A percentile compares a stretch with the other conserved stretches of the same genome.
These are phyloP conservation scores for Mycosphaerelloides madeirae DNA, from an alignment of 2,329 filamentous ascomycete species.

Conservation along the genomic window DNA sequence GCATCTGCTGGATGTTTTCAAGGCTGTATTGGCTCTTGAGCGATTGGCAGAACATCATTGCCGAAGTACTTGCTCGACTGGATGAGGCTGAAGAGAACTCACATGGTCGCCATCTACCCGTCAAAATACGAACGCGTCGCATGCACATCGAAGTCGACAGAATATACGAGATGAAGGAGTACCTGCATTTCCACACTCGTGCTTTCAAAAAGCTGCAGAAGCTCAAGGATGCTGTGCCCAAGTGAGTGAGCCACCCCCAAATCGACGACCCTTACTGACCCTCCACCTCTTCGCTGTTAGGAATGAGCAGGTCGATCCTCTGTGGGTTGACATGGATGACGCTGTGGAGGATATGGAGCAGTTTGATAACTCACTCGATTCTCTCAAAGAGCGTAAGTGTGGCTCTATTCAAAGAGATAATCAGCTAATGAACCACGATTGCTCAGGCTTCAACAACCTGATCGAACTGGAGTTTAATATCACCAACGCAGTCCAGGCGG, in stretches of 20 bases:
- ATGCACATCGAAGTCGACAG: slow-evolving; percentile 34
- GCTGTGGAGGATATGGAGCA: slow-evolving; percentile 35
- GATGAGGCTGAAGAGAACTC: slow-evolving; percentile 35
- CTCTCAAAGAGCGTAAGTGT: slow-evolving; percentile 32
- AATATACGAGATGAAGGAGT: slow-evolving; percentile 35
- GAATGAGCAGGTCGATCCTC: slow-evolving; percentile 28
- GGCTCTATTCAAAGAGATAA: not conserved
- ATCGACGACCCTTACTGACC: too few species aligned
- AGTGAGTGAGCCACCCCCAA: too few species aligned
- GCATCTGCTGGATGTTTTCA: slow-evolving; percentile 34
- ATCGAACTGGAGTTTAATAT: slow-evolving; percentile 40
- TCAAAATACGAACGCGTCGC: slow-evolving; percentile 30
- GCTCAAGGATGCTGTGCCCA: slow-evolving; percentile 28
- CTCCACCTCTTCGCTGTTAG: too few species aligned
- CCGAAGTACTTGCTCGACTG: slow-evolving; percentile 30
- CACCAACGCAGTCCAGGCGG: slow-evolving; percentile 33
- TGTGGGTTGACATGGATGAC: slow-evolving; percentile 35
- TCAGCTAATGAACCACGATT: slow-evolving; percentile 1
- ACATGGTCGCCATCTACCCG: slow-evolving; percentile 30
- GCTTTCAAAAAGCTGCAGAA: slow-evolving; percentile 34
- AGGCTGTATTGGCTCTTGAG: slow-evolving; percentile 33
- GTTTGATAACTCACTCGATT: slow-evolving; percentile 31
- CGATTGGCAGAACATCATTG: slow-evolving; percentile 37
- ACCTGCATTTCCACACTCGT: slow-evolving; percentile 32
- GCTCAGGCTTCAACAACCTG: slow-evolving; percentile 32